These are phyloP conservation scores for Gyromitra esculenta DNA, from an alignment of 2,329 filamentous ascomycete species.

Conservation along the genomic window DNA sequence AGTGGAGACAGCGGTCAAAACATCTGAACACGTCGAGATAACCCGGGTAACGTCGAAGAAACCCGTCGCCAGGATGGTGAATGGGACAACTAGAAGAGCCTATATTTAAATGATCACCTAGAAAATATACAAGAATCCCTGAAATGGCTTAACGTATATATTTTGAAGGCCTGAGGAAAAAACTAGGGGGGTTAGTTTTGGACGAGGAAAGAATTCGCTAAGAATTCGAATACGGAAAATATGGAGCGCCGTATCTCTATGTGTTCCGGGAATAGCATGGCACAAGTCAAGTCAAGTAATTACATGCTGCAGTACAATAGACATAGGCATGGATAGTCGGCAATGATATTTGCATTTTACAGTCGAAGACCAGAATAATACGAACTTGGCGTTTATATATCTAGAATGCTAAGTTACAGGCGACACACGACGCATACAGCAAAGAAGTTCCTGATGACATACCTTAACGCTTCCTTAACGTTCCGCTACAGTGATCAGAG, in stretches of 20 bases:
- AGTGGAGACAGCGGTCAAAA: constrained; percentile 58
- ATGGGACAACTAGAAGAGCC: neutral
- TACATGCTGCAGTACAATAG: constrained; percentile 73
- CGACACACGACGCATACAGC: neutral
- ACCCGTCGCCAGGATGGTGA: neutral
- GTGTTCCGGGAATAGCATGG: constrained; percentile 51
- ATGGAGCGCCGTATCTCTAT: neutral
- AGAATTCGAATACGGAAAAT: neutral
- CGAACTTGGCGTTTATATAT: constrained; percentile 1
- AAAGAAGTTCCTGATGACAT: neutral
- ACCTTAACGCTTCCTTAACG: neutral
- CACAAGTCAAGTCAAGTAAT: constrained; percentile 61
- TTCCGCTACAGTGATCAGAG: neutral
- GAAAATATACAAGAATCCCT: neutral
- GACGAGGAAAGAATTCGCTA: neutral
- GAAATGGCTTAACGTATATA: neutral
- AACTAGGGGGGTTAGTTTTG: neutral
- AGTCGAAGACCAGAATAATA: constrained; percentile 30
- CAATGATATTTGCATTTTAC: constrained; percentile 58
- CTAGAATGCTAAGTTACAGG: neutral
- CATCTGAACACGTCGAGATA: neutral
- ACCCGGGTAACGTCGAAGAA: constrained; percentile 25
- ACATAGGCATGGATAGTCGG: constrained; percentile 60
- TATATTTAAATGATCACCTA: neutral
- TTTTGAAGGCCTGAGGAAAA: neutral